Evolutionary conservation across 306 rosid genomes (phyloP).

Genomic region (Lathyrus sativus): DNA sequence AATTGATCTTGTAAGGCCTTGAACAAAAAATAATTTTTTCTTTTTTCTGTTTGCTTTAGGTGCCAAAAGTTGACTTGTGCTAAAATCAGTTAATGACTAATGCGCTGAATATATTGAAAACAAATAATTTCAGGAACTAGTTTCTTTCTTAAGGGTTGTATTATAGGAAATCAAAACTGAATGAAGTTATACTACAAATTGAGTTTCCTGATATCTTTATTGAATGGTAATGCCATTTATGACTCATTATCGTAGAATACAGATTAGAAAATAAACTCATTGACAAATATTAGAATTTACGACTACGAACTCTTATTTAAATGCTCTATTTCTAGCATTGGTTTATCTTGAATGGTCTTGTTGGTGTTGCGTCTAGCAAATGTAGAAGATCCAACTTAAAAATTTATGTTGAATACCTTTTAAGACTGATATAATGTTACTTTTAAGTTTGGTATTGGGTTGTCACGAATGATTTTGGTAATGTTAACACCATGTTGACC

Average conservation of each 20-base stretch:
- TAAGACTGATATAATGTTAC: slow-evolving; percentile 12
- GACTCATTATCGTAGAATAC: slow-evolving; percentile 18
- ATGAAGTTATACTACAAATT: slow-evolving; percentile 19
- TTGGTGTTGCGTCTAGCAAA: slow-evolving; percentile 41
- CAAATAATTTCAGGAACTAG: neutral
- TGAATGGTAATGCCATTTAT: slow-evolving; percentile 9
- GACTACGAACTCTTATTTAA: neutral
- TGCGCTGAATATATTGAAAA: neutral
- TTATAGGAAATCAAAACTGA: neutral
- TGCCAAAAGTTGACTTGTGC: neutral
- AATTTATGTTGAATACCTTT: slow-evolving; percentile 15
- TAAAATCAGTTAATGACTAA: neutral
- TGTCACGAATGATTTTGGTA: slow-evolving; percentile 37
- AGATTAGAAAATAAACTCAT: slow-evolving; percentile 23
- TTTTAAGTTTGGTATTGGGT: slow-evolving; percentile 15
- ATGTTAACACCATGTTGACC: slow-evolving; percentile 51
- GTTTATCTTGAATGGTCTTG: slow-evolving; percentile 28
- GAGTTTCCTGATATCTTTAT: slow-evolving; percentile 17
- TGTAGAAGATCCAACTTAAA: slow-evolving; percentile 20
- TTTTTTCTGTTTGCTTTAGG: neutral
- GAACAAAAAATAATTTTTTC: neutral
- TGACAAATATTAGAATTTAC: slow-evolving; percentile 12
- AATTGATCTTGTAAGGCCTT: neutral
- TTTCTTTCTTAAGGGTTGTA: neutral
- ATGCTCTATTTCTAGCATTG: slow-evolving; percentile 30